Percentiles rank a stretch among this genome's conserved stretches.
Conservation (phyloP, 176 grass and related monocot genomes). For the Puccinellia tenuiflora region DNA sequence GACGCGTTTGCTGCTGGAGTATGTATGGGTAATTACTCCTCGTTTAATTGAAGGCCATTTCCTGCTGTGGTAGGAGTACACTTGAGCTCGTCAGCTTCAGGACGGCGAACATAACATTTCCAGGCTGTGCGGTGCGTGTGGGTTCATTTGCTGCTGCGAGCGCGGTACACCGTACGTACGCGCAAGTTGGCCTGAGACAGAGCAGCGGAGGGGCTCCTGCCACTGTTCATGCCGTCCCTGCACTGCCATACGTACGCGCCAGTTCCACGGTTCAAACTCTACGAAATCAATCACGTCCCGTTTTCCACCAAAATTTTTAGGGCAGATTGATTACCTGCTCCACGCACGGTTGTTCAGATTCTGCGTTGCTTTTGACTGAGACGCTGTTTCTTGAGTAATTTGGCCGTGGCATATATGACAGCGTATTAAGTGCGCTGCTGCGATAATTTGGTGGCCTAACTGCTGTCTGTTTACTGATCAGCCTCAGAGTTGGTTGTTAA, state of each 20-base stretch:
- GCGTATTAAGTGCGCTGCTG: not conserved
- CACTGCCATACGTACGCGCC: no score
- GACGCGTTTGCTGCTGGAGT: not conserved
- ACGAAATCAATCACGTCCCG: no score
- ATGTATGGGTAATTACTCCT: not conserved
- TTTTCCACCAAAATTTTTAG: no score
- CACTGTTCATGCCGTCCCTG: no score
- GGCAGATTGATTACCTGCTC: no score
- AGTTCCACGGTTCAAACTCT: no score
- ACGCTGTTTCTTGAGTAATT: not conserved
- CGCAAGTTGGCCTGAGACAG: not conserved
- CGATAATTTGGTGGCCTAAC: not conserved
- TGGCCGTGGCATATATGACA: not conserved
- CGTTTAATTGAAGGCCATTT: no score
- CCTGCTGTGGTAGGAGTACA: no score
- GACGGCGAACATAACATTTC: constrained; percentile 9
- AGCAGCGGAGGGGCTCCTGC: no score
- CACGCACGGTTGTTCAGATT: no score
- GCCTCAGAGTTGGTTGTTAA: not conserved
- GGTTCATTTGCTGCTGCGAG: not conserved
- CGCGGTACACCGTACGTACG: not conserved
- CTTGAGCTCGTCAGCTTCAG: not conserved
- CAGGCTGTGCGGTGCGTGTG: constrained; percentile 12
- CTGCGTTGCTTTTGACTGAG: no score
- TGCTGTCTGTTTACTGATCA: not conserved